Evolutionary conservation across 2,329 filamentous ascomycete species (phyloP), one percentile per base, ranked within the genome.

Genomic region (Beauveria bassiana): DNA sequence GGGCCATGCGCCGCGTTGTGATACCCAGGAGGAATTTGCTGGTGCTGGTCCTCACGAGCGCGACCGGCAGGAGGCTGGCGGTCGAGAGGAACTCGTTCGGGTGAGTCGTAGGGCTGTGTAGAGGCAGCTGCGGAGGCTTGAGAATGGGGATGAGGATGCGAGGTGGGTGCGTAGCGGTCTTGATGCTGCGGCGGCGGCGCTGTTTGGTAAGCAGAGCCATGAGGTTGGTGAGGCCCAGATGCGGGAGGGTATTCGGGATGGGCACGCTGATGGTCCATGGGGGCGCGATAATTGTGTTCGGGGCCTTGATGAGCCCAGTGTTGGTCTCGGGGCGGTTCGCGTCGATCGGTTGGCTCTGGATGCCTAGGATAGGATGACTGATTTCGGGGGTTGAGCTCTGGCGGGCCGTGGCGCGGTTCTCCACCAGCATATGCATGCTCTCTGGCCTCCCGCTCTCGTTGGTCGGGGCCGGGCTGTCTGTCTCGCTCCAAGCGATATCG

Each of bases 401-500:
- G 76, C 61, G 79, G 79, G 49, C 76, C 74, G 28, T 74, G 72
- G 53, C 69, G 69, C 24, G 71, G 68, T 66, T 84, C 79, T 28
- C 75, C 73, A 2, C 76, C 80, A 5, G 80, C 81, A 64, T 81
- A 79, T 10, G 79, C 79, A 59, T 80, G 75, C 57, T 78, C 74
- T 62, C 77, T 73, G 22, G 74, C 73, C 61, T 79, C 76, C 9
- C 77, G 70, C 53, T 79, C 77, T 8, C 77, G 70, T 49, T 75
- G 70, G 45, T 81, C 78, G 58, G 72, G 71, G 50, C 79, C 79
- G 61, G 75, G 71, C 59, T 77, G 74, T 31, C 78, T 74, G 54
- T 82, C 81, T 50, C 77, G 74, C 59, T 81, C 81, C 16, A 75
- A 71, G 61, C 80, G 75, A 61, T 78, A 84, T 49, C 81, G 79